phyloP scores from a whole-genome alignment of 129 eudicot genomes.

The Escallonia rubra region DNA sequence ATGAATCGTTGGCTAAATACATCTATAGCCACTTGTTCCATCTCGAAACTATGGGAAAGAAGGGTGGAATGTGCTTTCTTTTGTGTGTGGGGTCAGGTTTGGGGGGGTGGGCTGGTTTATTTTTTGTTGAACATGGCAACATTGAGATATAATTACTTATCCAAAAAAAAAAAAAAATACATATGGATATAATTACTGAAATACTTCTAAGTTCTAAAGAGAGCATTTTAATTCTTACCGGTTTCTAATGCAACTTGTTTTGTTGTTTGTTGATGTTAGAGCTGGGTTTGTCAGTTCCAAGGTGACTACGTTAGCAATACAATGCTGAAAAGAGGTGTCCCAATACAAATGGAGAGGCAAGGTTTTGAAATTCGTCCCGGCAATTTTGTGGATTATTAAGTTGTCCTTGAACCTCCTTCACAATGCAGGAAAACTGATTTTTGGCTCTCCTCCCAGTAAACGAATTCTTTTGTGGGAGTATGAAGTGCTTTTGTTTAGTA shows the following conservation, averaged over 20 bases:
- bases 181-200: no score
- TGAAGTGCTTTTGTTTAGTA: background rate
- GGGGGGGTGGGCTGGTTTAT: no score
- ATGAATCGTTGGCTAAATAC: background rate
- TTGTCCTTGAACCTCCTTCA: slow-evolving; percentile 10
- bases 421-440: background rate
- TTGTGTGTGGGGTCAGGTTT: no score
- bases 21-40: background rate
- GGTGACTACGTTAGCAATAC: slow-evolving; percentile 59
- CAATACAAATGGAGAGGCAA: slow-evolving; percentile 31
- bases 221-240: background rate
- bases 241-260: slow-evolving; percentile 39
- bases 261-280: slow-evolving; percentile 53
- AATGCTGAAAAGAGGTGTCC: slow-evolving; percentile 3
- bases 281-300: slow-evolving; percentile 92
- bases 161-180: no score
- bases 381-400: slow-evolving; percentile 19
- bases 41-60: slow-evolving; percentile 7
- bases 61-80: background rate
- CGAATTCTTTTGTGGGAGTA: background rate
- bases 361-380: slow-evolving; percentile 33
- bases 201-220: no score
- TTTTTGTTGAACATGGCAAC: no score
- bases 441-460: slow-evolving; percentile 9
- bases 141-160: no score